Evolutionary conservation across 1,284 basidiomycete genomes (phyloP).

Genomic region (Chalciporus piperatoides): DNA sequence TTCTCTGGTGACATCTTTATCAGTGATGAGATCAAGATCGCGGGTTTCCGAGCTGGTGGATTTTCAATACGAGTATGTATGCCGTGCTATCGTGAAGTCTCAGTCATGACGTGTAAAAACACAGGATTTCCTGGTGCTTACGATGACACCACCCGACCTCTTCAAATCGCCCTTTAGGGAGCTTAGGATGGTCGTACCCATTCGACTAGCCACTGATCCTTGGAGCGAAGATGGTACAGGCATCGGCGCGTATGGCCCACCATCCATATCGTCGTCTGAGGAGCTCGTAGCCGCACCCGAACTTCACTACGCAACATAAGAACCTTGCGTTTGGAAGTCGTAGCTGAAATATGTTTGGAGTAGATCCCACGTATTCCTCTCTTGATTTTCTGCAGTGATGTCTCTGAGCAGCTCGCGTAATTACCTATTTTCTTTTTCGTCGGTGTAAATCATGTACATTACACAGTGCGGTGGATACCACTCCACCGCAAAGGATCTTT

Average conservation of each 20-base stretch:
- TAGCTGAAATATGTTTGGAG: not conserved
- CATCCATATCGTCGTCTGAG: slow-evolving; percentile 32
- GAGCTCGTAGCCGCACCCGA: slow-evolving; percentile 20
- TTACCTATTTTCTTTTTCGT: not conserved
- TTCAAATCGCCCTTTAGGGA: slow-evolving; percentile 53
- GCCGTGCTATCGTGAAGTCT: not conserved
- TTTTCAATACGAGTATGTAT: slow-evolving; percentile 55
- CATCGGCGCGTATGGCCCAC: slow-evolving; percentile 28
- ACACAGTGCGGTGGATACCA: not conserved
- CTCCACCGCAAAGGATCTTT: too few species aligned
- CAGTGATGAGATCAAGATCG: slow-evolving; percentile 44
- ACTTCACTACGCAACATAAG: slow-evolving; percentile 4
- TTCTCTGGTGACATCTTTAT: slow-evolving; percentile 61
- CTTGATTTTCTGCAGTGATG: not conserved
- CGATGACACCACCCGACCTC: slow-evolving; percentile 54
- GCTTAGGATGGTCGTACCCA: slow-evolving; percentile 54
- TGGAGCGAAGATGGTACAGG: slow-evolving; percentile 46
- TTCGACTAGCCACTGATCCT: slow-evolving; percentile 64
- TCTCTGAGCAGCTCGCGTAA: slow-evolving; percentile 1
- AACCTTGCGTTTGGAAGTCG: not conserved
- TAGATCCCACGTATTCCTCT: not conserved
- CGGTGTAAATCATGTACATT: not conserved
- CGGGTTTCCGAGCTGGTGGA: slow-evolving; percentile 63
- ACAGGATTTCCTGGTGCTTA: slow-evolving; percentile 63
- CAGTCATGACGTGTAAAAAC: slow-evolving; percentile 2